A percentile compares a stretch with the other conserved stretches of the same genome.
Conservation (phyloP, 306 rosid genomes). For the Fragaria vesca region DNA sequence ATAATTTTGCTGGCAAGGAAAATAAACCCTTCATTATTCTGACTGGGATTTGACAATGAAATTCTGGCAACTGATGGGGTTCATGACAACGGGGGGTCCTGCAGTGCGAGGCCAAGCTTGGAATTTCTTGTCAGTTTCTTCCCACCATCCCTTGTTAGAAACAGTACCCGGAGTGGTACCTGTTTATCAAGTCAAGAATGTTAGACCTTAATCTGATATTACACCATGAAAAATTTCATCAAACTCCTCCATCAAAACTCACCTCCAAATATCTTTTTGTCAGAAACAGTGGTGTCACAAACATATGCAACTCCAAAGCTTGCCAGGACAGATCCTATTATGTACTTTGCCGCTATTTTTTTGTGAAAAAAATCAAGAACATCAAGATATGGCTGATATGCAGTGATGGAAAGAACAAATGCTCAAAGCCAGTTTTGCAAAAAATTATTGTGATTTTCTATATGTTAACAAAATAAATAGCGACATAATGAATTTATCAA, state of each 20-base stretch:
- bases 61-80: conserved; percentile 44
- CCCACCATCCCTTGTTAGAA: conserved; percentile 57
- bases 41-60: conserved; percentile 36
- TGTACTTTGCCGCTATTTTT: conserved; percentile 55
- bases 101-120: conserved; percentile 91
- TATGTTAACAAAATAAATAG: no score
- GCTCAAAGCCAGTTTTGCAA: no score
- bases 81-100: conserved; percentile 46
- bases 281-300: conserved; percentile 44
- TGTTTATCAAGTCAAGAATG: conserved; percentile 20
- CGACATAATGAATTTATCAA: no score
- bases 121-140: conserved; percentile 84
- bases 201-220: background rate
- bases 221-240: background rate
- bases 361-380: conserved; percentile 1
- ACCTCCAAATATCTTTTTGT: conserved; percentile 75
- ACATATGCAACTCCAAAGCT: conserved; percentile 49
- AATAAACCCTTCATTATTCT: conserved; percentile 1
- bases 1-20: background rate
- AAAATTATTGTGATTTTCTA: no score
- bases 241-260: background rate
- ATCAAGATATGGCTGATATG: background rate
- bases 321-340: conserved; percentile 37
- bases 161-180: conserved; percentile 67
- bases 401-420: background rate